These are phyloP conservation scores for Kernera saxatilis DNA, from an alignment of 345 rosid genomes.

Conservation along the genomic window DNA sequence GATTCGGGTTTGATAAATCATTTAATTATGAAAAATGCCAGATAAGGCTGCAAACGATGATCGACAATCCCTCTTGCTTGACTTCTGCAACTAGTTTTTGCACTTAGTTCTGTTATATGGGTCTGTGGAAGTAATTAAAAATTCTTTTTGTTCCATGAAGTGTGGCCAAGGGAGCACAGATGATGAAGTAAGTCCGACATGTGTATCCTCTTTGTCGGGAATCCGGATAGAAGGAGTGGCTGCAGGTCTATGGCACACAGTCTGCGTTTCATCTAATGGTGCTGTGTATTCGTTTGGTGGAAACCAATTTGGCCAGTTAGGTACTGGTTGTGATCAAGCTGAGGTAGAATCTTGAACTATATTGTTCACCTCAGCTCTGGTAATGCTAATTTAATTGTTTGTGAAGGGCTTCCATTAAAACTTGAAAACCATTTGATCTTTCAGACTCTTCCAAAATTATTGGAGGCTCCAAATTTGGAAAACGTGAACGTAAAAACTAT, in stretches of 20 bases:
- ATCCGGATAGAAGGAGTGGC: constrained; percentile 67
- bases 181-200: constrained; percentile 82
- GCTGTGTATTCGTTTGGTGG: constrained; percentile 93
- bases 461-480: constrained; percentile 86
- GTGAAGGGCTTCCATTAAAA: neutral
- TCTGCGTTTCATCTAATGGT: constrained; percentile 83
- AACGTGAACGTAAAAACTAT: constrained; percentile 45
- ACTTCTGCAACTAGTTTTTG: neutral
- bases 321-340: constrained; percentile 93
- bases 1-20: neutral
- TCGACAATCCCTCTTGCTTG: neutral
- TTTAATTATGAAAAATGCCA: neutral
- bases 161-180: constrained; percentile 98
- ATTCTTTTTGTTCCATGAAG: constrained; percentile 27
- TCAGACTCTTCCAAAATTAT: constrained; percentile 81
- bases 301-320: constrained; percentile 97
- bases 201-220: constrained; percentile 87
- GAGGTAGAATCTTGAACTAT: constrained; percentile 52
- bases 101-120: neutral
- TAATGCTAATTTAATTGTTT: neutral
- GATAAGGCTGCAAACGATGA: constrained; percentile 42
- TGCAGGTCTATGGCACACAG: constrained; percentile 95
- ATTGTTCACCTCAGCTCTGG: neutral
- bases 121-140: neutral
- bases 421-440: neutral